Conservation (phyloP, 2,329 filamentous ascomycete genomes). For the Dactylonectria estremocensis region DNA sequence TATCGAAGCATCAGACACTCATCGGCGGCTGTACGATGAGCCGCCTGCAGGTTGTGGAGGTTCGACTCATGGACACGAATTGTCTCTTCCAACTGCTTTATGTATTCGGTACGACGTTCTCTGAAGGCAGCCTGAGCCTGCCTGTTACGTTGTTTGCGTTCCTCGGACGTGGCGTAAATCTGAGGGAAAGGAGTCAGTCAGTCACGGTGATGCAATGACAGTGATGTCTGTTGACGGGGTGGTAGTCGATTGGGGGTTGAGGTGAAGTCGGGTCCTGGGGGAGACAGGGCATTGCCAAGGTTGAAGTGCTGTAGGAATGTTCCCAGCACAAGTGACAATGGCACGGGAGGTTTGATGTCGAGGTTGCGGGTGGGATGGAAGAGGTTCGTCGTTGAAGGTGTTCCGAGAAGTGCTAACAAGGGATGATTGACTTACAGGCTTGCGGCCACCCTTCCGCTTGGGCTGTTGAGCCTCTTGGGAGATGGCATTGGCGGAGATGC, state of each 20-base stretch:
- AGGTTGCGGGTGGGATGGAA: background rate
- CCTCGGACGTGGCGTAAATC: slow-evolving; percentile 99
- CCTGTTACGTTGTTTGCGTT: slow-evolving; percentile 96
- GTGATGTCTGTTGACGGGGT: slow-evolving; percentile 6
- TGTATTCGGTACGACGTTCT: slow-evolving; percentile 97
- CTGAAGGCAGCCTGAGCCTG: slow-evolving; percentile 98
- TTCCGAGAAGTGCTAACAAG: slow-evolving; percentile 17
- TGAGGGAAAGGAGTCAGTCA: slow-evolving; percentile 57
- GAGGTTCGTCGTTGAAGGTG: slow-evolving; percentile 3
- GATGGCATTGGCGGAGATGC: slow-evolving; percentile 51
- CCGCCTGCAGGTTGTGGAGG: slow-evolving; percentile 91
- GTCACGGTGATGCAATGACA: slow-evolving; percentile 32
- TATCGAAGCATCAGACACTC: slow-evolving; percentile 99
- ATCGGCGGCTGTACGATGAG: slow-evolving; percentile 93
- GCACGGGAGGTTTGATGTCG: background rate
- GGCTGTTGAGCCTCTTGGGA: slow-evolving; percentile 75
- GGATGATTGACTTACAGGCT: slow-evolving; percentile 81
- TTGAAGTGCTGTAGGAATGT: background rate
- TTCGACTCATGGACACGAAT: slow-evolving; percentile 98
- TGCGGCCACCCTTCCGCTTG: slow-evolving; percentile 97
- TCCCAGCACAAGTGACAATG: background rate
- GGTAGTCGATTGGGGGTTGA: background rate
- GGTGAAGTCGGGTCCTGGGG: no score
- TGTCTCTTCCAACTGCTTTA: slow-evolving; percentile 97
- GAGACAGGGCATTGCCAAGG: background rate